Percentiles rank a stretch among this genome's conserved stretches.
Conservation (phyloP, 371 early-diverging fungal species). For the Mortierella sp. region DNA sequence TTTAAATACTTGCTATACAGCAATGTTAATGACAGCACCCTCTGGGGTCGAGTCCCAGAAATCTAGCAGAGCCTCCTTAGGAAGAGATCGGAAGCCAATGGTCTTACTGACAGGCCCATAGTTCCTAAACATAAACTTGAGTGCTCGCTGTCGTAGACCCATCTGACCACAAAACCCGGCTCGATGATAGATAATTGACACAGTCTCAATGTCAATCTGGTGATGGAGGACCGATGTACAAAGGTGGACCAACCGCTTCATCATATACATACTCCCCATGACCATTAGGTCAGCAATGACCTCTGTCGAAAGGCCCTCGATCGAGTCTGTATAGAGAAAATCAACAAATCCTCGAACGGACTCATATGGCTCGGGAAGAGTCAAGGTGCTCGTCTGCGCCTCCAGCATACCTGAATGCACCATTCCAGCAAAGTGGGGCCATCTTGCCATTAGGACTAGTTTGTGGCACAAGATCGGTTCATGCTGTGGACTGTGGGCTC, state of each 20-base stretch:
- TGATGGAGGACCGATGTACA: constrained; percentile 63
- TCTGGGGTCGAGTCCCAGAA: constrained; percentile 72
- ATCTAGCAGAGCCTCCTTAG: constrained; percentile 65
- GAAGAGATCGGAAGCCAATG: constrained; percentile 61
- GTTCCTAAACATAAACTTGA: constrained; percentile 70
- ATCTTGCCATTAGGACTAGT: constrained; percentile 67
- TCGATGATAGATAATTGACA: constrained; percentile 65
- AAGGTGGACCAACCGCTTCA: constrained; percentile 65
- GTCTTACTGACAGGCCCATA: constrained; percentile 75
- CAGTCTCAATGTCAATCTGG: constrained; percentile 64
- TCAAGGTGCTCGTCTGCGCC: constrained; percentile 56
- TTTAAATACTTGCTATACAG: constrained; percentile 10
- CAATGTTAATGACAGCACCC: constrained; percentile 54
- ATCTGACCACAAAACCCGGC: constrained; percentile 67
- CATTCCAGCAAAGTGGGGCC: constrained; percentile 73
- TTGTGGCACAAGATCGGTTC: constrained; percentile 51
- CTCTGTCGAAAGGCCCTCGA: constrained; percentile 56
- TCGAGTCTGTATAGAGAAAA: constrained; percentile 70
- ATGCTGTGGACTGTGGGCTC: constrained; percentile 39
- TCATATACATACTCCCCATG: constrained; percentile 69
- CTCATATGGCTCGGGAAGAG: constrained; percentile 62
- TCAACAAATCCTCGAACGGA: constrained; percentile 64
- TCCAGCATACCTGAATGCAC: constrained; percentile 64
- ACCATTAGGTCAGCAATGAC: constrained; percentile 69
- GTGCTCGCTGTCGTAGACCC: constrained; percentile 66